phyloP scores from a whole-genome alignment of 2,329 filamentous ascomycete genomes.

The Diaporthe sp. region DNA sequence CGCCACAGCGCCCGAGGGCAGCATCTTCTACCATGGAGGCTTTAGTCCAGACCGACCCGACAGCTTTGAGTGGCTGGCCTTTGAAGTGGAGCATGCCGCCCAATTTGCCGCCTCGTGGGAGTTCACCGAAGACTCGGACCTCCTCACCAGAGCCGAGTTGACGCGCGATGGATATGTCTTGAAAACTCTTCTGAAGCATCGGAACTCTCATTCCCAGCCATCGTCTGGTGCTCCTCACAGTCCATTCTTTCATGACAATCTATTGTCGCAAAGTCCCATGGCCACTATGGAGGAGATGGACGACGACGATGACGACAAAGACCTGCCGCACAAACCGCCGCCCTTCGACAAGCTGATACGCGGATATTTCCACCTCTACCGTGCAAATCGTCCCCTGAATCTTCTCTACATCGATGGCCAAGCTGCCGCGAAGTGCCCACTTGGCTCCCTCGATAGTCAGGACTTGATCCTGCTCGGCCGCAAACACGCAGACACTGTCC shows the following conservation, averaged over 20 bases:
- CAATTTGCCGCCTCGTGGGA: constrained; percentile 60
- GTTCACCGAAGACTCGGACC: background rate
- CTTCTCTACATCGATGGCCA: constrained; percentile 80
- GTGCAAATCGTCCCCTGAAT: constrained; percentile 67
- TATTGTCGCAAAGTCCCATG: background rate
- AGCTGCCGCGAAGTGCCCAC: constrained; percentile 73
- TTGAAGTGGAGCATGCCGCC: constrained; percentile 74
- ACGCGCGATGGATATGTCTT: background rate
- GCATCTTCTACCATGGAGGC: constrained; percentile 71
- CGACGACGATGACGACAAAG: constrained; percentile 29
- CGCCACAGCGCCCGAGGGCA: constrained; percentile 66
- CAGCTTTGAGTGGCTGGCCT: constrained; percentile 72
- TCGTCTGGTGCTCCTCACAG: background rate
- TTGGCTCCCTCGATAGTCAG: constrained; percentile 78
- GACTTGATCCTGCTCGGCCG: constrained; percentile 66
- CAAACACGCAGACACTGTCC: background rate
- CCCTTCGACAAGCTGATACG: constrained; percentile 40
- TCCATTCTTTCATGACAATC: too few relatives aligned
- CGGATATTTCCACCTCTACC: constrained; percentile 78
- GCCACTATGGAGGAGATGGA: background rate
- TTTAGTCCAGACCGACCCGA: constrained; percentile 56
- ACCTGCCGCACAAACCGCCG: constrained; percentile 10
- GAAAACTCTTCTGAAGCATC: background rate
- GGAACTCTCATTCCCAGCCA: background rate
- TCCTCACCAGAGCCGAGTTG: too few relatives aligned